Base-by-base conservation (phyloP, 2,329 filamentous ascomycete species). In the Paracoccidioides lutzii region DNA sequence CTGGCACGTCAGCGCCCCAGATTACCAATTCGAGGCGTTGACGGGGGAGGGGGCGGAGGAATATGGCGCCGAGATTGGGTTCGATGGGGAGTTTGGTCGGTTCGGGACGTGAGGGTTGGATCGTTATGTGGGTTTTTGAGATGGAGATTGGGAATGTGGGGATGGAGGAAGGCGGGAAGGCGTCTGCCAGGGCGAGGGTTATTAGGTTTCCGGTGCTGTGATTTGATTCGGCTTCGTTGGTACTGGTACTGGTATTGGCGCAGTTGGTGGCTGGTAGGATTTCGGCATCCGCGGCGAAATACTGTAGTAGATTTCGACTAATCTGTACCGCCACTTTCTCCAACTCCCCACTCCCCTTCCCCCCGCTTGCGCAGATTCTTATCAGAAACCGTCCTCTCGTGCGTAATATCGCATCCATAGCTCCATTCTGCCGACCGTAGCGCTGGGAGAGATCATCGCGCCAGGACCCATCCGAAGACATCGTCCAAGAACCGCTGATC, bases 251-350 rank as follows among this genome's bases (percentile, higher is more conserved):
- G n/a, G 12, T 28, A 9, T 32, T 14, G 43, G 30, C 3, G 10
- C 30, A 35, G 44, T 46, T 33, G 28, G 44, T 35, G 4, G 51
- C 10, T 22, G 62, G 55, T 5, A 66, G 53, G 51, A 81, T 73
- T 6, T 68, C 60, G 1, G 75, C 69, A 60, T 81, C 79, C 15
- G 78, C 79, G 52, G 69, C 73, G 64, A 79, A 80, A 61, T 82
- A 82, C 62, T 82, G 79, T 58, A 77, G 72, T 3, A 82, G 67
- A 60, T 81, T 82, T 37, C 78, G 75, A 32, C 79, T 78, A 43
- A 80, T 72, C 59, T 82, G 79, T 4, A 81, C 62, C 1, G 78
- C 78, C 44, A 76, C 61, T 22, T 66, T 22, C 62, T 69, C 30
- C 8, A 43, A 22, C 3, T 44, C 15, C 8, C 30, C 42, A 9